phyloP scores from a whole-genome alignment of 2,329 filamentous ascomycete species.

The Periconia sp. region DNA sequence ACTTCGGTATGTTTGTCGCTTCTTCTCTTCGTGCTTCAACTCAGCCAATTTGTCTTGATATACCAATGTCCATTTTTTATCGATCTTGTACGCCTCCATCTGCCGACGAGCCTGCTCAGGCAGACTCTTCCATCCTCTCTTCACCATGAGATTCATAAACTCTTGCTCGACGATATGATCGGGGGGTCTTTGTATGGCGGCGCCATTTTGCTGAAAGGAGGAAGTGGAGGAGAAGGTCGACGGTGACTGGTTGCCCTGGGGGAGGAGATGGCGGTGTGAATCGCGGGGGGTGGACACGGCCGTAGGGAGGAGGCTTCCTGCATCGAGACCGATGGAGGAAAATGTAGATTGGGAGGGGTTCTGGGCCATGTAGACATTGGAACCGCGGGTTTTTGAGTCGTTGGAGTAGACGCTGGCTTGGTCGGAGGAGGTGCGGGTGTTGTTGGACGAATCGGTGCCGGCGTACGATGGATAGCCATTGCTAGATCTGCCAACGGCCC shows the following conservation, averaged over 20 bases:
- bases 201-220: conserved; percentile 56
- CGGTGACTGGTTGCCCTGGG: conserved; percentile 39
- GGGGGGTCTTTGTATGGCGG: conserved; percentile 69
- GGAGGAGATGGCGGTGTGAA: conserved; percentile 45
- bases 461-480: conserved; percentile 26
- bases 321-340: conserved; percentile 47
- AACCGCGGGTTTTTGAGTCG: conserved; percentile 60
- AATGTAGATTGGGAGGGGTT: conserved; percentile 60
- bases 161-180: conserved; percentile 85
- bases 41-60: conserved; percentile 93
- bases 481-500: conserved; percentile 39
- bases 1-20: conserved; percentile 71
- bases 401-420: conserved; percentile 66
- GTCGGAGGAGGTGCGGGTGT: conserved; percentile 62
- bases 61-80: conserved; percentile 97
- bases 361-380: conserved; percentile 53
- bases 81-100: conserved; percentile 92
- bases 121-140: conserved; percentile 94
- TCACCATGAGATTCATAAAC: conserved; percentile 93
- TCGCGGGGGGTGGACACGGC: conserved; percentile 44
- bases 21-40: conserved; percentile 91
- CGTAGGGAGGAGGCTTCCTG: conserved; percentile 42
- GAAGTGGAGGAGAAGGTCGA: conserved; percentile 52
- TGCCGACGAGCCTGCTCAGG: conserved; percentile 92
- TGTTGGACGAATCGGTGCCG: conserved; percentile 48